phyloP scores from a whole-genome alignment of 495 filamentous ascomycete species.

The Trichoderma parareesei region DNA sequence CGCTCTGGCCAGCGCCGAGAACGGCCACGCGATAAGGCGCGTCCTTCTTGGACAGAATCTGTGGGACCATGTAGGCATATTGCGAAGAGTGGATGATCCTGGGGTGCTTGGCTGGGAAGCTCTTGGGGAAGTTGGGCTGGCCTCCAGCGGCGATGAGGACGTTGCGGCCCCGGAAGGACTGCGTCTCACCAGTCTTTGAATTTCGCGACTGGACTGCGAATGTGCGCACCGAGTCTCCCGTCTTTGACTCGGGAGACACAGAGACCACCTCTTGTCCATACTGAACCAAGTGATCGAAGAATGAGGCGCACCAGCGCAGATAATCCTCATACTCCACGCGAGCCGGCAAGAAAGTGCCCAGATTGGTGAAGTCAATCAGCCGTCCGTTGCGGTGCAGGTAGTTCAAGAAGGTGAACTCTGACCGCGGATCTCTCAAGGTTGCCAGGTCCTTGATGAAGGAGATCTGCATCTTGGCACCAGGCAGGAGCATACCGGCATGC shows the following conservation, averaged over 20 bases:
- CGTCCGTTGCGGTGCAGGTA: constrained; percentile 74
- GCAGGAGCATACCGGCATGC: constrained; percentile 93
- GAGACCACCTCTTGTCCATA: constrained; percentile 72
- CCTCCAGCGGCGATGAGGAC: constrained; percentile 85
- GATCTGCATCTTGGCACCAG: constrained; percentile 93
- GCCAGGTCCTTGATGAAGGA: constrained; percentile 96
- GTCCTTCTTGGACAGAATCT: constrained; percentile 49
- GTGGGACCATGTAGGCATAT: constrained; percentile 58
- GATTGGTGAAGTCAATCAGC: constrained; percentile 81
- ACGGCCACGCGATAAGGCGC: constrained; percentile 67
- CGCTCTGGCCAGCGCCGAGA: constrained; percentile 82
- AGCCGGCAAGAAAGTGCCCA: constrained; percentile 79
- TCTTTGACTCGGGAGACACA: constrained; percentile 40
- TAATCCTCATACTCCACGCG: constrained; percentile 92
- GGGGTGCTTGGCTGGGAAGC: constrained; percentile 50
- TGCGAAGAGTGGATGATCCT: constrained; percentile 84
- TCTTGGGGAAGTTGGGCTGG: constrained; percentile 63
- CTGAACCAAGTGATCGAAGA: constrained; percentile 68
- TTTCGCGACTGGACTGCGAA: constrained; percentile 39
- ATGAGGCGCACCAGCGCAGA: constrained; percentile 80
- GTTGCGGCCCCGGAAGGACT: constrained; percentile 51
- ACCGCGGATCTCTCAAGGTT: constrained; percentile 76
- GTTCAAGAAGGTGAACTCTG: constrained; percentile 91
- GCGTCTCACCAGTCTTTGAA: constrained; percentile 25
- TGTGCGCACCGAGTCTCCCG: constrained; percentile 35